Evolutionary conservation across 2,329 filamentous ascomycete species (phyloP), one percentile per base, ranked within the genome.

Genomic region (Elsinoe arachidis): DNA sequence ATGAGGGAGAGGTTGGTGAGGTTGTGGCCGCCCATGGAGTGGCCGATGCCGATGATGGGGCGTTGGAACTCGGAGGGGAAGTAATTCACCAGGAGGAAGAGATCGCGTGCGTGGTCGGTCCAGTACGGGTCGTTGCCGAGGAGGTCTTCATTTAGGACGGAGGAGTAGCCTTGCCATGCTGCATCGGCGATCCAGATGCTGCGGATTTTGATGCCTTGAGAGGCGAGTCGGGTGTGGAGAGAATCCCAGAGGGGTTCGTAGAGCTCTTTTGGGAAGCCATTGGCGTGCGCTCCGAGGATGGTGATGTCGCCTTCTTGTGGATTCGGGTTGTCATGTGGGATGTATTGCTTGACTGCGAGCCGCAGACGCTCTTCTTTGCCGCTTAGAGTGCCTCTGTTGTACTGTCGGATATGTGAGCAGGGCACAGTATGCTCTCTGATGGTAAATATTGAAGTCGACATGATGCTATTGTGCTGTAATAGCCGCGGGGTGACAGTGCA

Each of bases 161-260:
- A 83, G 68, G 88, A 95, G 65, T 82, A 77, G 35, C 91, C 91
- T 74, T 96, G 88, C 68, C 90, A 85, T 30, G 88, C 84, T n/a
- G 87, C 82, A 73, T 97, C 92, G 61, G 89, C 85, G 64, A 96
- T 93, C 87, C 88, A 96, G 64, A 97, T 91, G 61, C 81, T 78
- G 58, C 89, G 82, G 64, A 97, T 88, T 1, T 79, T 78, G 64
- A 95, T 81, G 15, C 83, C 84, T 57, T 78, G 74, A 12, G 72
- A 68, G 62, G 80, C 78, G 5, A 84, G 75, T 15, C 77, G 74
- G 15, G 77, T 72, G 63, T 87, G 76, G 1, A 96, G 75, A 54
- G 96, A 89, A 59, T 92, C 88, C 87, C 90, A 96, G 0, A 96
- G 75, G 0, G 92, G 88, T 66, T 96, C 91, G 68, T 96, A 96